A percentile compares a stretch with the other conserved stretches of the same genome.
Conservation (phyloP, 2,329 filamentous ascomycete genomes). For the Sporothrix schenckii region DNA sequence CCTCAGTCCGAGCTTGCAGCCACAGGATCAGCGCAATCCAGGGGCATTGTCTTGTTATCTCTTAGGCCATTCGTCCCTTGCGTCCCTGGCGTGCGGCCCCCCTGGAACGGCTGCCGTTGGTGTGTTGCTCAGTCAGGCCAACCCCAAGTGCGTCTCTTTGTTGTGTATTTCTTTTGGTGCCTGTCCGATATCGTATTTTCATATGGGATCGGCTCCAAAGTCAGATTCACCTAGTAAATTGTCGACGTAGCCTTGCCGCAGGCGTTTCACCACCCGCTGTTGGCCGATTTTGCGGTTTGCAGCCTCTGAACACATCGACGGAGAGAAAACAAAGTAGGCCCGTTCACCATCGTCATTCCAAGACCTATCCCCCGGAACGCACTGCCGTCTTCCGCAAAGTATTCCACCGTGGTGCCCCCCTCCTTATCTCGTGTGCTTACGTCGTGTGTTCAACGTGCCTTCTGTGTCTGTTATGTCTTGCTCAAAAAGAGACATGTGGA, state of each 20-base stretch:
- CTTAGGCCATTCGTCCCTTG: background rate
- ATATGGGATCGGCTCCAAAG: background rate
- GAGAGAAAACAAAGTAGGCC: background rate
- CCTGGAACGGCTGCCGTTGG: constrained; percentile 11
- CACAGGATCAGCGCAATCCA: constrained; percentile 20
- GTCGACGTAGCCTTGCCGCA: constrained; percentile 1
- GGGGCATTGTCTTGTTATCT: constrained; percentile 15
- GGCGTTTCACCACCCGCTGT: background rate
- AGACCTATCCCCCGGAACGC: background rate
- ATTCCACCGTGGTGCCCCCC: too few species aligned
- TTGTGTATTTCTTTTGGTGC: background rate
- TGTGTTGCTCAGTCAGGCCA: constrained; percentile 22
- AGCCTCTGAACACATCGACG: background rate
- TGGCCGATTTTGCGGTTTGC: background rate
- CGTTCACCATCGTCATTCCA: background rate
- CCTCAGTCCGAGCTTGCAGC: constrained; percentile 1
- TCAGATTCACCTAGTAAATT: background rate
- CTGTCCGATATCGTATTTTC: constrained; percentile 1
- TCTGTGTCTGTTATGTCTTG: background rate
- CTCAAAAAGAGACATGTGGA: constrained; percentile 4
- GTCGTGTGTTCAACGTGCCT: background rate
- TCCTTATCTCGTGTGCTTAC: too few species aligned
- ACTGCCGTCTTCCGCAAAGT: background rate
- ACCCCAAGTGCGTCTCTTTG: background rate
- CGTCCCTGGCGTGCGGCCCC: constrained; percentile 10